phyloP scores from a whole-genome alignment of 2,329 filamentous ascomycete species.

The Monilinia laxa region DNA sequence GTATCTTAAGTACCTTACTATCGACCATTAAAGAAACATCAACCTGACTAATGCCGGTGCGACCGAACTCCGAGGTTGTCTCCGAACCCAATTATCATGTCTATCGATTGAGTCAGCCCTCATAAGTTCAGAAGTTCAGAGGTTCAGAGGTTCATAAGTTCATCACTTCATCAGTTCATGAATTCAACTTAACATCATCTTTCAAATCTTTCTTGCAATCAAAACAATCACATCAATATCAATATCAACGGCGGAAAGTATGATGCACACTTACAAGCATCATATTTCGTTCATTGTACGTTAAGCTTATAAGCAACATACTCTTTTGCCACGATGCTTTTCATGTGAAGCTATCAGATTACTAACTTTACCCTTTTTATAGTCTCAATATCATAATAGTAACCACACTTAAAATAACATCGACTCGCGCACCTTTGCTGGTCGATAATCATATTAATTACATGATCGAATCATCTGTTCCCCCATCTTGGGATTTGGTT shows the following conservation, averaged over 20 bases:
- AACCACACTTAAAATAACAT: slow-evolving; percentile 8
- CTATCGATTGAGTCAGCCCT: too few relatives aligned
- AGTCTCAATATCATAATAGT: slow-evolving; percentile 1
- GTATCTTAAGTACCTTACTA: too few relatives aligned
- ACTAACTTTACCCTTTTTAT: not conserved
- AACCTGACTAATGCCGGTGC: too few relatives aligned
- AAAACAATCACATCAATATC: not conserved
- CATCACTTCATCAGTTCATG: not conserved
- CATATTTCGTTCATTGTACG: not conserved
- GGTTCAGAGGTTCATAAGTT: too few relatives aligned
- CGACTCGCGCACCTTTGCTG: slow-evolving; percentile 3
- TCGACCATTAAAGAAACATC: too few relatives aligned
- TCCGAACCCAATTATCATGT: too few relatives aligned
- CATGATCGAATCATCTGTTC: slow-evolving; percentile 5
- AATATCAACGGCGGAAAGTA: not conserved
- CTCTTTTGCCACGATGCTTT: not conserved
- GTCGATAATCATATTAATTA: slow-evolving; percentile 2
- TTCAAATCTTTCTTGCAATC: not conserved
- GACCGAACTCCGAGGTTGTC: too few relatives aligned
- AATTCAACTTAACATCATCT: not conserved
- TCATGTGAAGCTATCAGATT: not conserved
- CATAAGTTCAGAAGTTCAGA: too few relatives aligned
- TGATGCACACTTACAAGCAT: slow-evolving; percentile 6
- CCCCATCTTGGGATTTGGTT: slow-evolving; percentile 23
- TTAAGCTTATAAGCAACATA: not conserved